Percentiles rank a stretch among this genome's conserved stretches.
phyloP scores from a whole-genome alignment of 352 stramenopile species.

The Globisporangium heterothallicum region DNA sequence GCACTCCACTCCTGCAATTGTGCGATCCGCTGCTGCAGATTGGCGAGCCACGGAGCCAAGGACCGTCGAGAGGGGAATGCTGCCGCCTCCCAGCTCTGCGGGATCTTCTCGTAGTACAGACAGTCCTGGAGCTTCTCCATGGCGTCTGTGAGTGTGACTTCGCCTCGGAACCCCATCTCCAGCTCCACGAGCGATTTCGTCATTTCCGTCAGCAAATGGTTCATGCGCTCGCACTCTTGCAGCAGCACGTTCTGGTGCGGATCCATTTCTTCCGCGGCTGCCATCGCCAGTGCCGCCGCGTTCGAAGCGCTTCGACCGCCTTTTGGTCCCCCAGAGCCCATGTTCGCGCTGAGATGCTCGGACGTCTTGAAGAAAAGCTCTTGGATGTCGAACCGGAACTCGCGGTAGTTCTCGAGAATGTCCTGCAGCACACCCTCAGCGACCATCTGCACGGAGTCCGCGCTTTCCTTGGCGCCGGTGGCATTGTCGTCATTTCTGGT shows the following conservation, averaged over 20 bases:
- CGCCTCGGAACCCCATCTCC: conserved; percentile 84
- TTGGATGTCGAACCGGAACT: conserved; percentile 81
- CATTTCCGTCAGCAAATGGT: conserved; percentile 74
- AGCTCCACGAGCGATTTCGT: conserved; percentile 73
- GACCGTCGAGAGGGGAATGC: conserved; percentile 78
- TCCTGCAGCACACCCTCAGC: conserved; percentile 86
- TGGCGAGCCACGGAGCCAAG: conserved; percentile 77
- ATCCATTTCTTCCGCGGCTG: conserved; percentile 71
- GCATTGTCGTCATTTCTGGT: conserved; percentile 20
- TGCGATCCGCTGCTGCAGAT: conserved; percentile 79
- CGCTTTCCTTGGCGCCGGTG: conserved; percentile 28
- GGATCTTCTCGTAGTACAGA: conserved; percentile 76
- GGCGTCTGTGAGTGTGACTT: conserved; percentile 82
- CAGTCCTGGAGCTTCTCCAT: conserved; percentile 83
- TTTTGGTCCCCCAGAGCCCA: conserved; percentile 5
- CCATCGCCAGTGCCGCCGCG: conserved; percentile 16
- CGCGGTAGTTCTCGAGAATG: conserved; percentile 87
- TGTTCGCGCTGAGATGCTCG: conserved; percentile 13
- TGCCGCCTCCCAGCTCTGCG: conserved; percentile 60
- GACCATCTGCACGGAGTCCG: conserved; percentile 67
- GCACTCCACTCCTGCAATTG: conserved; percentile 87
- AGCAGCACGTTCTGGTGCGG: conserved; percentile 89
- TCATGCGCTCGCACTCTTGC: conserved; percentile 90
- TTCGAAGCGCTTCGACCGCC: conserved; percentile 34
- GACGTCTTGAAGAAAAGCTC: conserved; percentile 70